Evolutionary conservation across 2,329 filamentous ascomycete species (phyloP), one percentile per base, ranked within the genome.

Genomic region (Fusarium sp.): DNA sequence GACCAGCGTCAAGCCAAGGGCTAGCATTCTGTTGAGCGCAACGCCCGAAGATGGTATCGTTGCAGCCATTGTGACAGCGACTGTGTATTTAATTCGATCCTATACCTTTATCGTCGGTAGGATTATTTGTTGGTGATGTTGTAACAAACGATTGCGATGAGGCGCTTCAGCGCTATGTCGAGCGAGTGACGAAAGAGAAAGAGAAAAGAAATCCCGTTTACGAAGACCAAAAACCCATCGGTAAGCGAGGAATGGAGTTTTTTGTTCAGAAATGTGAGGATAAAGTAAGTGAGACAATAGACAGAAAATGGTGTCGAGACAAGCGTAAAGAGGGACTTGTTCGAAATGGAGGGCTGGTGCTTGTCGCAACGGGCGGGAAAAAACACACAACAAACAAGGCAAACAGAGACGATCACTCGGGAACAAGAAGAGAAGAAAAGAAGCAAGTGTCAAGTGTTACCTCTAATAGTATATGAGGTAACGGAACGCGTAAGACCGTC

Each of bases 1-100:
- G 68, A 62, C 68, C 68, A 71, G 68, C 68, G 68, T 69, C 68
- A 71, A 62, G 21, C 49, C 57, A 21, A 70, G 55, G 19, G 67
- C 67, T 34, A 70, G 19, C 18, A 69, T 64, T 48, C 67, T 67
- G 48, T 56, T 67, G 43, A 70, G 64, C 48, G 51, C 67, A 63
- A 61, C 28, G 51, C 67, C 51, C 14, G 65, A 54, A 13, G 62
- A 45, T 42, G 50, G 67, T 14, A 64, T 30, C 44, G 44, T 45
- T 43, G 67, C 67, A 31, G 57, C 30, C 67, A 70, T 70, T 41
- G 13, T 26, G 50, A 31, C 18, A 21, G 49, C 10, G 23, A 18
- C 21, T 51, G 31, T 51, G 13, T 9, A 4, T 51, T 41, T 37
- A n/a, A n/a, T 37, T 12, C 34, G 49, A 7, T 51, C 23, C 23